phyloP scores from a whole-genome alignment of 140 eudicot species.

The Cichorium intybus region DNA sequence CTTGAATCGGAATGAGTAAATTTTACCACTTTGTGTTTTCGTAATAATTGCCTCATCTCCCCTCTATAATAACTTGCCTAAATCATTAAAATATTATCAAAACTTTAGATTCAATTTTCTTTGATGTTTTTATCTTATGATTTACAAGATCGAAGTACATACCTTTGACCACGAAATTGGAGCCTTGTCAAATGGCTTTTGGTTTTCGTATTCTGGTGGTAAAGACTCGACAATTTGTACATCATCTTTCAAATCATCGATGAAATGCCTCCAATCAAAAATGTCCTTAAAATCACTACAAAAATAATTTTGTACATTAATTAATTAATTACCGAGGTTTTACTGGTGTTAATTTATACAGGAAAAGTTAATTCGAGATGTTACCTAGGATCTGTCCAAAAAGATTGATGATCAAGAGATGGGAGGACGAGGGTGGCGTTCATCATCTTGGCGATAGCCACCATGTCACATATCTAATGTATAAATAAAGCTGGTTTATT shows the following conservation, averaged over 20 bases:
- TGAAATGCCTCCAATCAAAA: constrained; percentile 84
- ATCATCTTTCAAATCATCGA: constrained; percentile 64
- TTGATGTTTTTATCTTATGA: too few relatives aligned
- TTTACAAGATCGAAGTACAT: too few relatives aligned
- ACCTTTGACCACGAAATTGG: constrained; percentile 99
- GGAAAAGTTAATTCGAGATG: background rate
- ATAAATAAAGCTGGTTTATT: background rate
- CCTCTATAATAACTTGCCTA: constrained; percentile 86
- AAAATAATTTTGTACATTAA: background rate
- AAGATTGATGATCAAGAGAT: constrained; percentile 88
- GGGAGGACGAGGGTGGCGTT: constrained; percentile 98
- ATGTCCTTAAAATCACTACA: constrained; percentile 89
- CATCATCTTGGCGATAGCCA: constrained; percentile 85
- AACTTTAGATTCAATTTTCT: background rate
- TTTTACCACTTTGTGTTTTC: constrained; percentile 72
- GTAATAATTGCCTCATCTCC: constrained; percentile 60
- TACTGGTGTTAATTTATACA: background rate
- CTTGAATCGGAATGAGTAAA: constrained; percentile 88
- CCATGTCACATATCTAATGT: constrained; percentile 93
- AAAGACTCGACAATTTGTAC: constrained; percentile 75
- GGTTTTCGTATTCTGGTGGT: constrained; percentile 49
- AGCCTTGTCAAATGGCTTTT: constrained; percentile 61
- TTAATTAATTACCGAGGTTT: too few relatives aligned
- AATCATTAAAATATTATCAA: background rate
- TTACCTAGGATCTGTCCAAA: constrained; percentile 98